Evolutionary conservation across 306 rosid species (phyloP), one percentile per base, ranked within the genome.

Genomic region (Ochetophila trinervis): DNA sequence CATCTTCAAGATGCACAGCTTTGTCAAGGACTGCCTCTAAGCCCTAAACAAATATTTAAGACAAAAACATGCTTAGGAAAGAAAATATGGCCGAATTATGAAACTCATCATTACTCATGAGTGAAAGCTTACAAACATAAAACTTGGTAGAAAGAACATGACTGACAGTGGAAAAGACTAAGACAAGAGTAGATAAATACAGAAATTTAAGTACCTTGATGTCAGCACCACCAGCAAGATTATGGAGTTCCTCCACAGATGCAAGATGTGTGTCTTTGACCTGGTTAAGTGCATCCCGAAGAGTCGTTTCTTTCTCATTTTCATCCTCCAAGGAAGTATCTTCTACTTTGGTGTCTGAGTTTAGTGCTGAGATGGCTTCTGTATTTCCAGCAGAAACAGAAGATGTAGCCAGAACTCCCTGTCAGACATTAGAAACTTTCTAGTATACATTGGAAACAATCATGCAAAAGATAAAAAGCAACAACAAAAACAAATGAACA

Each of bases 201-300:
- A 58, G 65, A 75, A 74, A 30, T 16, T 56, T 64, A 52, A 68
- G 68, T 69, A 94, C 99, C 95, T 90, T 94, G 80, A 94, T 94
- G 84, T 94, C 99, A 69, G 97, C 90, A 71, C 95, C 96, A 63
- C 92, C 99, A 32, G 97, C 96, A 78, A 94, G 99, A 82, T 82
- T 90, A 32, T 90, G 97, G 67, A 94, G 90, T 74, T 90, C 99
- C 87, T 94, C 99, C 54, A 94, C 90, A 59, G 96, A 90, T 57
- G 92, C 83, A 60, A 83, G 85, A 62, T 95, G 78, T 18, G 84
- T 68, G 62, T 84, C 90, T 71, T 90, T 90, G 61, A 65, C 88
- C 76, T 85, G 94, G 81, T 45, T 83, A 61, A 88, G 97, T 56
- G 89, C 95, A 84, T 88, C 99, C 53, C 99, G 95, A 70, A 90